Evolutionary conservation across 495 filamentous ascomycete species (phyloP), one percentile per base, ranked within the genome.

Genomic region (Penicillium soppii): DNA sequence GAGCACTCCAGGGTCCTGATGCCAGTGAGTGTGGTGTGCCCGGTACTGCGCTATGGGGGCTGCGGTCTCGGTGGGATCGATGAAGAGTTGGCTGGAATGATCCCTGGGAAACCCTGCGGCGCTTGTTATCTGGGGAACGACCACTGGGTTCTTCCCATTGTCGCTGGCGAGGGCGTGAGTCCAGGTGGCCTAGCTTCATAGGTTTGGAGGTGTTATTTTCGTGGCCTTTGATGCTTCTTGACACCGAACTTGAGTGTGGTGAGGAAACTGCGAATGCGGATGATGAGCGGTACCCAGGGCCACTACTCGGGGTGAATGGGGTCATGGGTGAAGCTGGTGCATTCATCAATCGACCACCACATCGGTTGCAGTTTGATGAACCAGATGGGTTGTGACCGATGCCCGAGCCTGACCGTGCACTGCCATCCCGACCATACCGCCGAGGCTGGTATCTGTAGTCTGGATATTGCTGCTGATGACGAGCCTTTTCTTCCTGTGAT

Each of bases 401-500:
- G 0, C 73, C 72, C 5, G 69, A 55, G 29, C 50, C 56, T 20
- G 59, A 17, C 5, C 72, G 67, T 33, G 61, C 43, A 36, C 49
- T 65, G 0, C 71, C 67, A 64, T 75, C 74, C n/a, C 76, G 83
- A 33, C 82, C 87, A 60, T 81, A 82, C 46, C 92, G 80, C 23
- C 91, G 87, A 33, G 94, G 94, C 66, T 96, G 91, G 67, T 96
- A 98, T 60, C 90, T 82, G 67, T 98, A 98, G 47, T 89, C 86
- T 4, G 94, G 94, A 65, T 96, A 96, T 67, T 94, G 88, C 53
- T 84, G 85, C 58, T 89, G 87, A 71, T 98, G 94, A 6, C 89
- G 87, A 47, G 83, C 73, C 72, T 97, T 97, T 65, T 97, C 94
- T 71, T 96, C 90, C 84, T 91, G 56, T 7, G 17, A 15, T 5